Percentiles rank a stretch among this genome's conserved stretches.
Conservation (phyloP, 768 basidiomycete species). For the Auriscalpium orientale region DNA sequence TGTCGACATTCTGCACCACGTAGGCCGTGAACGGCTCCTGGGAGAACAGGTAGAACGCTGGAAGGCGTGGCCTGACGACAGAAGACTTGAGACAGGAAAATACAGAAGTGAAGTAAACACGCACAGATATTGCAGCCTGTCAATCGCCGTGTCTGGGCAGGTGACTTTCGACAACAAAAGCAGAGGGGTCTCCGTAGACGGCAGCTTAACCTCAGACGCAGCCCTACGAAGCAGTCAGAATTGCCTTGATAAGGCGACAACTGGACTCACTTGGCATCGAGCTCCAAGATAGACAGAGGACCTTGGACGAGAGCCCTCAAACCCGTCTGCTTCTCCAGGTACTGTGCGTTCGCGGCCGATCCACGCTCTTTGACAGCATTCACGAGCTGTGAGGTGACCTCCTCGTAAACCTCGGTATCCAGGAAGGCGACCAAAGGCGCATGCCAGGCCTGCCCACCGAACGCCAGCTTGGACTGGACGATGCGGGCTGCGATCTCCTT, state of each 20-base stretch:
- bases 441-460: background rate
- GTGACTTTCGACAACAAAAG: background rate
- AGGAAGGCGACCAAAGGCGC: constrained; percentile 1
- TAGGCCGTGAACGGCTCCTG: background rate
- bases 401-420: background rate
- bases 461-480: constrained; percentile 1
- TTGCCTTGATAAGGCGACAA: background rate
- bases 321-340: background rate
- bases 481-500: background rate
- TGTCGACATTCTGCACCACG: background rate
- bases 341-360: background rate
- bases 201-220: background rate
- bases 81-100: background rate
- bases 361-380: background rate
- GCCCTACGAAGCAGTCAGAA: background rate
- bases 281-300: background rate
- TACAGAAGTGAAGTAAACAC: background rate
- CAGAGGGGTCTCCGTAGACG: background rate
- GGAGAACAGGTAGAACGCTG: constrained; percentile 1
- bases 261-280: background rate
- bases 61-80: background rate
- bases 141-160: constrained; percentile 2
- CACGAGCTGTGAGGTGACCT: background rate
- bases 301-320: background rate
- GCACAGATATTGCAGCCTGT: background rate